Base-by-base conservation (phyloP, 768 basidiomycete species). In the Serendipita vermifera region DNA sequence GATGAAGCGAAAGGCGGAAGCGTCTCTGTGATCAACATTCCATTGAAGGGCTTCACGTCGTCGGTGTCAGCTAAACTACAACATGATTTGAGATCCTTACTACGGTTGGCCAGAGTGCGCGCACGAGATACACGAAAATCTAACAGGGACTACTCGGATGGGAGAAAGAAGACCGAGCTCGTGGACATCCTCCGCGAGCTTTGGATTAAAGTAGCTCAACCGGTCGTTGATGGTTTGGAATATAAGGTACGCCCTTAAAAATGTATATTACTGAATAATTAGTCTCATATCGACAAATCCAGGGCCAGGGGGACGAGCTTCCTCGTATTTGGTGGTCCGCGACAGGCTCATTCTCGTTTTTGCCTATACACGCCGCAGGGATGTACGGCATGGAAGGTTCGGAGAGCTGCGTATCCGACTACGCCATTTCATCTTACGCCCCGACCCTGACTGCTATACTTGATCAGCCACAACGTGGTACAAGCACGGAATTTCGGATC, bases 281-380 rank as follows among this genome's bases (percentile, higher is more conserved):
- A 46, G 15, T 39, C 36, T 20, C 14, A 53, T n/a, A 35, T 35
- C 38, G n/a, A n/a, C n/a, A n/a, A n/a, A n/a, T n/a, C n/a, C n/a
- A 51, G 36, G 33, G 7, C 13, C 6, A 15, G 14, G 13, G 13
- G 29, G 15, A 22, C 6, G 24, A 15, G 33, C 13, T 11, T 54
- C 14, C 20, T 15, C 17, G 33, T 56, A 62, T 69, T 51, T 67
- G 64, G 62, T 70, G 70, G 70, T 71, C 67, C 33, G 65, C 66
- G 2, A 67, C 70, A 14, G 67, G 69, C 2, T 58, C 38, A 9
- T 68, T 74, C 58, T 27, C 69, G 2, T 67, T 68, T 22, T 58
- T 74, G 48, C 73, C 73, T 2, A 62, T 75, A 11, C 74, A 74
- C 22, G 72, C 71, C 2, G 73, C 74, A 32, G 66, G 68, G 2